phyloP scores from a whole-genome alignment of 2,329 filamentous ascomycete genomes.

The Ceratocystis cubensis region DNA sequence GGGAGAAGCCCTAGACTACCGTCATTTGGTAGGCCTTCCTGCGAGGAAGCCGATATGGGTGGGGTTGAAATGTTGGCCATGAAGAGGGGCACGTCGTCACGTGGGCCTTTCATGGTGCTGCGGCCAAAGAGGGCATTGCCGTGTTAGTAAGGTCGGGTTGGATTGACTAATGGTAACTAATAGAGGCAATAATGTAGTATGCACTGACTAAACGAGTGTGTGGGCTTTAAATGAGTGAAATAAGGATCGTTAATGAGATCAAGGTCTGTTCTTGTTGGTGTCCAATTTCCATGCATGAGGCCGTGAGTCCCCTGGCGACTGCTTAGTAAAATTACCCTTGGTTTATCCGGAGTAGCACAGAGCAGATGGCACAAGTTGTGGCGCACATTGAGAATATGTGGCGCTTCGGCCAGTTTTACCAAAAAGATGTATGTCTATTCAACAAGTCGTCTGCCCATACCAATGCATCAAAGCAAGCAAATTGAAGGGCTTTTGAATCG shows the following conservation, averaged over 20 bases:
- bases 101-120: slow-evolving; percentile 8
- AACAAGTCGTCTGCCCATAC: not conserved
- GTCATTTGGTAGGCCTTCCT: not conserved
- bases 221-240: not conserved
- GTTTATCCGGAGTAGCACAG: slow-evolving; percentile 2
- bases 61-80: not conserved
- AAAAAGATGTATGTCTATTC: not conserved
- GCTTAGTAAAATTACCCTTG: not conserved
- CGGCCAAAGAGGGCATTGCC: not conserved
- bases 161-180: not conserved
- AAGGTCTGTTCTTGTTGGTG: slow-evolving; percentile 1
- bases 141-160: not conserved
- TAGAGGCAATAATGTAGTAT: not conserved
- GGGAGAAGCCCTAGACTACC: slow-evolving; percentile 37
- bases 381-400: not conserved
- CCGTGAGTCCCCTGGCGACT: not conserved
- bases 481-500: not conserved
- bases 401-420: not conserved
- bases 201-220: slow-evolving; percentile 11
- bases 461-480: not conserved
- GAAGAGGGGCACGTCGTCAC: slow-evolving; percentile 4
- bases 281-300: not conserved
- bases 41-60: not conserved
- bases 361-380: not conserved
- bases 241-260: not conserved